Evolutionary conservation across 495 filamentous ascomycete species (phyloP), one percentile per base, ranked within the genome.

Genomic region (Penicillium taxi): DNA sequence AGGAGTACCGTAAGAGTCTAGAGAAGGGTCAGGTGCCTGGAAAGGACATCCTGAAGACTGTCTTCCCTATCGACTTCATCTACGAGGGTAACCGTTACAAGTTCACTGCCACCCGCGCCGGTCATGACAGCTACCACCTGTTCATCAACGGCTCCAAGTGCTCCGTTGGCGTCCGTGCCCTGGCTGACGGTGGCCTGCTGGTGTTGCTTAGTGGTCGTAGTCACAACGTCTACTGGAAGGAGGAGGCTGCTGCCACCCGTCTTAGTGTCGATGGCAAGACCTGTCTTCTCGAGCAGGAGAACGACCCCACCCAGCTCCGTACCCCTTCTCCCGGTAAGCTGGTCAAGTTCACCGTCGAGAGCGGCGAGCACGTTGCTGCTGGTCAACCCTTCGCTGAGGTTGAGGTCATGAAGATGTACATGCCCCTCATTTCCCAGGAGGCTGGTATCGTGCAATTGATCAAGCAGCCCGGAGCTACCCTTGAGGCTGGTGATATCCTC

Each of bases 371-470:
- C 58, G 80, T 99, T 52, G 82, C 77, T 56, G 87, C 90, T 44
- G 89, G 89, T 35, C 87, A 99, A 61, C 72, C 90, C 6, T 99
- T 85, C 55, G 91, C 91, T 35, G 91, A 99, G 55, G 91, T 99
- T 35, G 91, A 99, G 61, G 93, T 99, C 60, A 99, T 99, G 91
- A 99, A 99, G 74, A 99, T 99, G 91, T 96, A 94, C 70, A 99
- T 99, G 91, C 91, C 91, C 50, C 74, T 99, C 35, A 73, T 99
- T 37, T 82, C 91, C n/a, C 82, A 90, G 61, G 91, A 99, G 60
- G 93, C 94, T 47, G 91, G 91, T 64, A 80, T 90, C 37, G 93
- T 99, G 29, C 89, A 96, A 66, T 74, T 96, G 52, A 94, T 99
- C 71, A 99, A 99, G 77, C 91, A 96, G 67, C 93, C 93, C 36